These are phyloP conservation scores for Cordyceps pruinosa DNA, from an alignment of 2,329 filamentous ascomycete genomes.

Conservation along the genomic window DNA sequence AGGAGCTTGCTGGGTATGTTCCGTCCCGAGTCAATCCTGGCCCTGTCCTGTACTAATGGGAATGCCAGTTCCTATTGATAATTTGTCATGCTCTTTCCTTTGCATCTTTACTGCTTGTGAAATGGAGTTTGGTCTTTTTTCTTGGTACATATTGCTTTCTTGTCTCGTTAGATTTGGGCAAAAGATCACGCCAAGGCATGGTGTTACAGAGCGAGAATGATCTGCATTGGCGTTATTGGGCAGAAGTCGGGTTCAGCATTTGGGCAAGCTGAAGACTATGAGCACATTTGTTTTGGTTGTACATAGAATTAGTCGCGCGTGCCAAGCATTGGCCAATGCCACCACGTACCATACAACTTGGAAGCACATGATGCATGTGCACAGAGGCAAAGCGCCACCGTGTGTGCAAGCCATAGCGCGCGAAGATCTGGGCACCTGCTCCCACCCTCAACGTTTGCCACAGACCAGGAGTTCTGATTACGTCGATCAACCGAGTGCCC, in stretches of 20 bases:
- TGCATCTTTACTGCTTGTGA: neutral
- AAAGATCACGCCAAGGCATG: neutral
- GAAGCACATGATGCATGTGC: slow-evolving; percentile 5
- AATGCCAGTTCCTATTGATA: neutral
- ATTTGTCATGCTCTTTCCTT: neutral
- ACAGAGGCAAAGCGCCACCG: neutral
- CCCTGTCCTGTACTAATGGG: neutral
- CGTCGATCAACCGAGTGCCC: neutral
- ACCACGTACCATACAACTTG: slow-evolving; percentile 1
- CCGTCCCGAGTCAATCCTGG: neutral
- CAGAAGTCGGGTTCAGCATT: neutral
- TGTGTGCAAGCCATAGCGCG: neutral
- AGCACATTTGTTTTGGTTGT: slow-evolving; percentile 5
- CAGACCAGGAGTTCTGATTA: neutral
- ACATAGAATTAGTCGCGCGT: slow-evolving; percentile 9
- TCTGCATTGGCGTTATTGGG: slow-evolving; percentile 10
- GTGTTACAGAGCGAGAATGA: slow-evolving; percentile 5
- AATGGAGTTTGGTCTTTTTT: neutral
- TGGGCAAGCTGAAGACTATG: neutral
- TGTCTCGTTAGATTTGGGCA: neutral
- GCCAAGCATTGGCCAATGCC: slow-evolving; percentile 11
- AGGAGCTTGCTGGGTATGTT: neutral
- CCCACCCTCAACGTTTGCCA: neutral
- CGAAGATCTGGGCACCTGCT: slow-evolving; percentile 3
- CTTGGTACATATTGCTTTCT: neutral